Evolutionary conservation across 306 rosid genomes (phyloP).

Genomic region (Dryas alaskensis): DNA sequence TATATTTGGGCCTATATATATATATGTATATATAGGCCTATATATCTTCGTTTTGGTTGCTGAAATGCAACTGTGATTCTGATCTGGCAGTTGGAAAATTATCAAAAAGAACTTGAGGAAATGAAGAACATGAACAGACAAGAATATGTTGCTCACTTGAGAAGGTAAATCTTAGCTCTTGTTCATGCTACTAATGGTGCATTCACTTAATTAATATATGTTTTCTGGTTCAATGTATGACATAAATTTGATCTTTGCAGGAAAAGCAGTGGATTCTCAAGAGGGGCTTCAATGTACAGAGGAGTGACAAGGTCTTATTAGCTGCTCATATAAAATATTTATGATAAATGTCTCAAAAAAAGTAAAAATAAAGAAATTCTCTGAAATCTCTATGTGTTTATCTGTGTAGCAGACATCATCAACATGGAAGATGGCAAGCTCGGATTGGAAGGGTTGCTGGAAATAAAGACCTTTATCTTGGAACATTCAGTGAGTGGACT

Average conservation of each 20-base stretch:
- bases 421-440: conserved; percentile 98
- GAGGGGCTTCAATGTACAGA: conserved; percentile 89
- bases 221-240: conserved; percentile 11
- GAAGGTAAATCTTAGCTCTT: conserved; percentile 51
- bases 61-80: conserved; percentile 20
- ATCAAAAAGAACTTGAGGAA: conserved; percentile 70
- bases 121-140: conserved; percentile 86
- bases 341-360: too few species aligned
- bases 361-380: not conserved
- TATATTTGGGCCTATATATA: not conserved
- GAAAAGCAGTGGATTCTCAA: conserved; percentile 91
- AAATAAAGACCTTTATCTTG: conserved; percentile 90
- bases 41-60: not conserved
- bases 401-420: conserved; percentile 68
- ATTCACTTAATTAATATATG: not conserved
- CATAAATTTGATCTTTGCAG: conserved; percentile 36
- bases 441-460: conserved; percentile 95
- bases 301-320: conserved; percentile 85
- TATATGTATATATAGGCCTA: too few species aligned
- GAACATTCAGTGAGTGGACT: conserved; percentile 73
- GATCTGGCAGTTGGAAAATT: conserved; percentile 59
- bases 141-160: conserved; percentile 83
- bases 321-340: conserved; percentile 13
- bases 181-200: not conserved
- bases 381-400: conserved; percentile 16